Evolutionary conservation across 768 basidiomycete genomes (phyloP), one percentile per base, ranked within the genome.

Genomic region (Termitomyces sp.): DNA sequence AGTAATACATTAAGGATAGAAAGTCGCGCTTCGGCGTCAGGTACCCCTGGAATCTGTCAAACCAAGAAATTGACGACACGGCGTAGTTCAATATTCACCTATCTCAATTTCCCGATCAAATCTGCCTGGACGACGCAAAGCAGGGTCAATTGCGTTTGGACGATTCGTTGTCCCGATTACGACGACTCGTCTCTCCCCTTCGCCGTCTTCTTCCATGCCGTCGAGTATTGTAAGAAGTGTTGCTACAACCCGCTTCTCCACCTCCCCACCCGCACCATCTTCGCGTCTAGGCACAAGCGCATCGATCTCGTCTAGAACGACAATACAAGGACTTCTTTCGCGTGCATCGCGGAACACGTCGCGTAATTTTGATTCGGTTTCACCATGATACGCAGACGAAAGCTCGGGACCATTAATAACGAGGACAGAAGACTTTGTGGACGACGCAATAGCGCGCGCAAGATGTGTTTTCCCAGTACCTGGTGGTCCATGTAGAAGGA

Each of bases 401-500:
- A 98, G 81, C 68, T 98, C 94, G 13, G 97, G 94, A 0, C 97
- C 97, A 64, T 96, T 96, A 69, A 98, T 87, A 51, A 93, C 85
- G 61, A 99, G 81, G n/a, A 97, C 90, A 28, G 87, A 85, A 7
- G 94, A 90, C 31, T 81, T 82, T 1, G 90, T 91, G 5, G 94
- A 92, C 0, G 86, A 81, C 4, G 96, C 94, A 58, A 99, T 94
- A 15, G 94, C 92, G 60, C 94, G 87, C 12, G 97, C 96, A 2
- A 99, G 78, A 67, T 97, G 94, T 0, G 97, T 99, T 74, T 99
- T 99, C 16, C 97, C 97, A 9, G 97, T 98, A 37, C 97, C 97
- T 3, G 97, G 94, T 12, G 94, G 95, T 12, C 97, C 97, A 70
- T 98, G 88, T 1, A 99, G 82, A 20, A 98, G 81, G 46, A 98